These are phyloP conservation scores for Omphalotus guepiniiformis DNA, from an alignment of 768 basidiomycete genomes.

Conservation along the genomic window DNA sequence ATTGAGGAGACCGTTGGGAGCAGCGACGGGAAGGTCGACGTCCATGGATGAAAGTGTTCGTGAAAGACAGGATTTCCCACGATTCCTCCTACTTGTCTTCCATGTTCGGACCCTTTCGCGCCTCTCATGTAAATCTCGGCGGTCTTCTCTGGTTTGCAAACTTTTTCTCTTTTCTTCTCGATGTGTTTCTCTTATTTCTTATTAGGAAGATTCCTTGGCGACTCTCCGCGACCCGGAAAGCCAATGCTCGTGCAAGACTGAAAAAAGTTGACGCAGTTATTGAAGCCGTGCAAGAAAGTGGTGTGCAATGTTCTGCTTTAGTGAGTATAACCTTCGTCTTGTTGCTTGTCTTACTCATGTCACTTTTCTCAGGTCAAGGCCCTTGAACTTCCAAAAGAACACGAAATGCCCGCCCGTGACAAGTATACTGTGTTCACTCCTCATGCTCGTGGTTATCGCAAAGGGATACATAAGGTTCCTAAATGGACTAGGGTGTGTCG, in stretches of 20 bases:
- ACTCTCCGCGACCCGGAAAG: slow-evolving; percentile 86
- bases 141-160: slow-evolving; percentile 80
- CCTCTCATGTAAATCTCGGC: slow-evolving; percentile 56
- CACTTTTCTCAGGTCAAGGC: slow-evolving; percentile 51
- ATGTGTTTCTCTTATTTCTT: slow-evolving; percentile 5
- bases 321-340: slow-evolving; percentile 40
- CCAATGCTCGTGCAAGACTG: slow-evolving; percentile 82
- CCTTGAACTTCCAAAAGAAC: slow-evolving; percentile 84
- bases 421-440: slow-evolving; percentile 92
- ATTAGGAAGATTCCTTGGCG: slow-evolving; percentile 94
- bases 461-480: slow-evolving; percentile 96
- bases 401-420: slow-evolving; percentile 88
- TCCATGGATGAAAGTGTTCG: slow-evolving; percentile 8
- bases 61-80: slow-evolving; percentile 19
- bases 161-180: not conserved
- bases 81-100: slow-evolving; percentile 5
- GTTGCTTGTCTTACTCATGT: not conserved
- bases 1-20: slow-evolving; percentile 35
- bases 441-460: slow-evolving; percentile 72
- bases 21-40: slow-evolving; percentile 40
- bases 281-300: slow-evolving; percentile 78
- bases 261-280: slow-evolving; percentile 94
- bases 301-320: slow-evolving; percentile 70
- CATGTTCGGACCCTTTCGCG: slow-evolving; percentile 89
- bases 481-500: slow-evolving; percentile 86